phyloP scores from a whole-genome alignment of 1,284 basidiomycete genomes.

The Sporisorium exsertum region DNA sequence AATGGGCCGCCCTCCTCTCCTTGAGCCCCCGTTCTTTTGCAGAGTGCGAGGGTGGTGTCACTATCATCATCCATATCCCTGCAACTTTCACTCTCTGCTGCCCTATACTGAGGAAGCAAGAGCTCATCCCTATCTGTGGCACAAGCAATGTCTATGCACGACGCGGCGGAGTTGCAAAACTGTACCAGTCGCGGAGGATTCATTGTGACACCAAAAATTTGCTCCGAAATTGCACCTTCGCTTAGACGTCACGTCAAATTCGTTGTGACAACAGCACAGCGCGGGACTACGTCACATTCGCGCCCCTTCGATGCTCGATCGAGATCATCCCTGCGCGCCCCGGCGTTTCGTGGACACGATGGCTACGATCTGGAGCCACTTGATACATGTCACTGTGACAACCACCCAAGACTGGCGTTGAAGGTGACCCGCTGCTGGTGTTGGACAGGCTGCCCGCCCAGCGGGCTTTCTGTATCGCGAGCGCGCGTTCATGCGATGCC shows the following conservation, averaged over 20 bases:
- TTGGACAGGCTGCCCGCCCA: too few relatives aligned
- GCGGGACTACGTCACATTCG: constrained; percentile 15
- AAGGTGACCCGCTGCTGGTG: too few relatives aligned
- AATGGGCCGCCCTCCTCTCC: background rate
- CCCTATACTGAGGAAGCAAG: too few relatives aligned
- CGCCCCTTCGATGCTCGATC: background rate
- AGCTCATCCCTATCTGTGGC: too few relatives aligned
- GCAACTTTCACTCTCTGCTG: too few relatives aligned
- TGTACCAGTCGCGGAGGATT: constrained; percentile 8
- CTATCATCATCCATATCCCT: too few relatives aligned
- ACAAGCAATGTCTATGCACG: too few relatives aligned
- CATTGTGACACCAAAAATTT: background rate
- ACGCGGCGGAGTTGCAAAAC: background rate
- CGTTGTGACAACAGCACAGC: too few relatives aligned
- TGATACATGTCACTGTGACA: background rate
- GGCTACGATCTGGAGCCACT: too few relatives aligned
- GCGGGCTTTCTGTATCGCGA: background rate
- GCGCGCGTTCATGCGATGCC: background rate
- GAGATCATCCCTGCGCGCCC: background rate
- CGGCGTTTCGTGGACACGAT: background rate
- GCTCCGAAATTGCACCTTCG: constrained; percentile 35
- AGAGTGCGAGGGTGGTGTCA: background rate
- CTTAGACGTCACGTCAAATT: background rate
- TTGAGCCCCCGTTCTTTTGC: background rate
- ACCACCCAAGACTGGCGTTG: background rate